Evolutionary conservation across 805 yeast genomes (phyloP).

Genomic region (Metschnikowia picachoensis): DNA sequence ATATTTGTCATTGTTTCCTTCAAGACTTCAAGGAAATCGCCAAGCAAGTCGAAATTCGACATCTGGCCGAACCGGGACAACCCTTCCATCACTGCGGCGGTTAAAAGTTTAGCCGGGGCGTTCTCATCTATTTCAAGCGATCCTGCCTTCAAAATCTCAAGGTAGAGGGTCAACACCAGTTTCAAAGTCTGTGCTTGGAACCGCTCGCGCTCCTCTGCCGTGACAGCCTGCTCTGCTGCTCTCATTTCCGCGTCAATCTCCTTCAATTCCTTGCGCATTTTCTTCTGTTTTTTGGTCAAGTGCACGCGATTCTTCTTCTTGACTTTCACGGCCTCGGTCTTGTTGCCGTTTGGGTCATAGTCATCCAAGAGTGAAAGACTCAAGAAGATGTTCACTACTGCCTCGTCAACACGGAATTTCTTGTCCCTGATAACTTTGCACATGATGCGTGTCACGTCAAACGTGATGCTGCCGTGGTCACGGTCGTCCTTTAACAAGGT

Average conservation of each 20-base stretch:
- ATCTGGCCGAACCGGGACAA: constrained; percentile 85
- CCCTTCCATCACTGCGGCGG: constrained; percentile 90
- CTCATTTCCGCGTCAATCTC: constrained; percentile 86
- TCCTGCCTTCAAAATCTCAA: constrained; percentile 64
- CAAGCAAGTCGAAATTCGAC: constrained; percentile 88
- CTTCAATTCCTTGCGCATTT: constrained; percentile 80
- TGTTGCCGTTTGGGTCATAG: constrained; percentile 63
- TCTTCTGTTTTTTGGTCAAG: constrained; percentile 84
- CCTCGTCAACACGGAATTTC: constrained; percentile 77
- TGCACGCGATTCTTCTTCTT: constrained; percentile 88
- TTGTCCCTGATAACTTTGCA: constrained; percentile 69
- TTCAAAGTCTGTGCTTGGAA: constrained; percentile 83
- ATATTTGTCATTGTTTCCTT: constrained; percentile 68
- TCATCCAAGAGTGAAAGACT: constrained; percentile 64
- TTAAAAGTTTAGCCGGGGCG: constrained; percentile 48
- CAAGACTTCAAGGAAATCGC: constrained; percentile 87
- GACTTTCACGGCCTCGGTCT: constrained; percentile 44
- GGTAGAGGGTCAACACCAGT: constrained; percentile 63
- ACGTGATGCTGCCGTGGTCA: constrained; percentile 73
- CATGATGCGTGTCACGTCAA: constrained; percentile 66
- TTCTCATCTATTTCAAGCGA: constrained; percentile 27
- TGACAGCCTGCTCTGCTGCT: constrained; percentile 81
- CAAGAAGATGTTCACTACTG: constrained; percentile 68
- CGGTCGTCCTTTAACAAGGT: constrained; percentile 70
- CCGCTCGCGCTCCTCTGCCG: constrained; percentile 81